A percentile compares a stretch with the other conserved stretches of the same genome.
Evolutionary conservation across 1,284 basidiomycete genomes (phyloP).

Genomic region (Coniferiporia sulphurascens): DNA sequence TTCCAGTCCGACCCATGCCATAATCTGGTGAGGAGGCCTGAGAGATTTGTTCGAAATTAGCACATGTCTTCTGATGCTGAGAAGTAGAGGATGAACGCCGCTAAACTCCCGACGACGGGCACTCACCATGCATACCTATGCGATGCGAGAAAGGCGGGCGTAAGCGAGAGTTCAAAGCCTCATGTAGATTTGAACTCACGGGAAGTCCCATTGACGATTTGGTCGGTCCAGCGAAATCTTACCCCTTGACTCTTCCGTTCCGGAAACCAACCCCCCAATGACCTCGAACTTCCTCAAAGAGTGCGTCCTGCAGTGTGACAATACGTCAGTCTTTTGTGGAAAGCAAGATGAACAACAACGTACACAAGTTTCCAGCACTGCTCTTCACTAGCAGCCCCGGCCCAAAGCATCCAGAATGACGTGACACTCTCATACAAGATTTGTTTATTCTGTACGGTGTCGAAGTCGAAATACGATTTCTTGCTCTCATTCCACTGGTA

Average conservation of each 20-base stretch:
- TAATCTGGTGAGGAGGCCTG: conserved; percentile 96
- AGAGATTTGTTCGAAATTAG: conserved; percentile 25
- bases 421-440: conserved; percentile 95
- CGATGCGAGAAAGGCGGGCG: conserved; percentile 17
- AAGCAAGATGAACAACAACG: conserved; percentile 29
- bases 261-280: conserved; percentile 92
- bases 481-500: conserved; percentile 97
- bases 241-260: conserved; percentile 94
- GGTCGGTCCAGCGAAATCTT: conserved; percentile 93
- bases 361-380: conserved; percentile 92
- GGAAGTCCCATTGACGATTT: conserved; percentile 98
- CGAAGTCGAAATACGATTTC: conserved; percentile 95
- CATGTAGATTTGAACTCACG: conserved; percentile 44
- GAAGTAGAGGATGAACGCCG: not conserved
- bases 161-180: conserved; percentile 16
- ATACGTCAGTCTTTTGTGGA: conserved; percentile 15
- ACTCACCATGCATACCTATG: conserved; percentile 61
- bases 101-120: conserved; percentile 1
- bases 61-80: not conserved
- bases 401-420: conserved; percentile 95
- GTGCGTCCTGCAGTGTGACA: conserved; percentile 48
- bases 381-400: conserved; percentile 91
- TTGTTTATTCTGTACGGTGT: conserved; percentile 86
- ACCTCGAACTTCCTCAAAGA: conserved; percentile 96
- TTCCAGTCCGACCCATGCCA: conserved; percentile 95